Base-by-base conservation (phyloP, 495 filamentous ascomycete species). In the Wilcoxina mikolae region DNA sequence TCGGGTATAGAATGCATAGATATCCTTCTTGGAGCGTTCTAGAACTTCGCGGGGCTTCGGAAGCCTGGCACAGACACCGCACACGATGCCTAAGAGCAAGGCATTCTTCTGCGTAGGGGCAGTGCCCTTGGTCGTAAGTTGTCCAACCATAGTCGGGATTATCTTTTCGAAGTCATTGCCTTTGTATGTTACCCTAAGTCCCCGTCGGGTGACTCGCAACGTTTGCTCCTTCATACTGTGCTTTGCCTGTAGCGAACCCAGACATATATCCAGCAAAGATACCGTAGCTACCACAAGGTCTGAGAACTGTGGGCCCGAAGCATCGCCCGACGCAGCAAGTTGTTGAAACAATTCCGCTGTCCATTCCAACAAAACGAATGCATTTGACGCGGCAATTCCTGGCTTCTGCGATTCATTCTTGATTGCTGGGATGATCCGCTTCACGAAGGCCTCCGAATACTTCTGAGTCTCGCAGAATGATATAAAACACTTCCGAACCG, bases 341-440 rank as follows among this genome's bases (percentile, higher is more conserved):
- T 28, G 33, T 15, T 27, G 26, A 22, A 65, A 54, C 11, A 66
- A 24, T 39, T 62, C 64, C 4, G 47, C 35, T 4, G 38, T 85
- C 91, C 88, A 98, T 63, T 90, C 84, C 11, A 90, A 72, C 57
- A 98, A 71, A n/a, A 94, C 84, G 60, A 95, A 89, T 1, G 87
- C 85, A 63, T 79, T 87, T 22, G 77, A 75, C 1, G 85, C 70
- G 22, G 90, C 84, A 57, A 96, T 78, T 25, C 78, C 79, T 3
- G 71, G 65, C 65, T 93, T 95, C 38, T 76, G 70, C 0, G 83
- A 73, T 68, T 98, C 93, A 33, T 68, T 65, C 46, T 73, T 70
- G 46, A 80, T 65, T 2, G 39, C 53, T 3, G 26, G 44, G 9
- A 66, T 47, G 1, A 71, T 28, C 33, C 70, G 72, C 47, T 76